Evolutionary conservation across 2,329 filamentous ascomycete species (phyloP).

Genomic region (Pochonia chlamydosporia): DNA sequence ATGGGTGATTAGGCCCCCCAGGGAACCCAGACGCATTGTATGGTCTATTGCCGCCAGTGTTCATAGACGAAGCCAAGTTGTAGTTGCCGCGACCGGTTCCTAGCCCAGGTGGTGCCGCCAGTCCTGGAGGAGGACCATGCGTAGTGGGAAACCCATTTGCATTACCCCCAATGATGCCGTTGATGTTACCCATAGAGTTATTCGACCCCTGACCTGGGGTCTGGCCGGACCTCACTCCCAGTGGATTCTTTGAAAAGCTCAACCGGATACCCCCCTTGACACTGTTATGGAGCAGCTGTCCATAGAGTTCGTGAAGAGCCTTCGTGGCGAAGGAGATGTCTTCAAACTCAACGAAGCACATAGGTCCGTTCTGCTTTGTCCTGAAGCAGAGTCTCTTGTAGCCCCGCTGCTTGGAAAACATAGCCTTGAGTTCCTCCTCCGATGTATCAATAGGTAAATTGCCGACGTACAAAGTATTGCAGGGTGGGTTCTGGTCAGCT

Average conservation of each 20-base stretch:
- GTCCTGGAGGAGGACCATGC: slow-evolving; percentile 75
- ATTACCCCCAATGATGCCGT: slow-evolving; percentile 45
- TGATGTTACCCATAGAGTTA: slow-evolving; percentile 47
- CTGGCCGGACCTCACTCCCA: slow-evolving; percentile 82
- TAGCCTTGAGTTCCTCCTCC: slow-evolving; percentile 88
- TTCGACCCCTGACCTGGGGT: slow-evolving; percentile 36
- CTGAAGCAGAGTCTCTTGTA: slow-evolving; percentile 95
- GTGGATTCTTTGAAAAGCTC: slow-evolving; percentile 95
- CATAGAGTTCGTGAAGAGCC: slow-evolving; percentile 83
- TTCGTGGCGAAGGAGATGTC: slow-evolving; percentile 89
- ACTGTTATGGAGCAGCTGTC: slow-evolving; percentile 80
- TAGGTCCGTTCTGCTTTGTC: slow-evolving; percentile 90
- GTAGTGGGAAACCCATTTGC: slow-evolving; percentile 59
- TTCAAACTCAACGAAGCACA: slow-evolving; percentile 99
- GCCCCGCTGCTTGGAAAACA: slow-evolving; percentile 89
- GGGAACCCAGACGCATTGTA: slow-evolving; percentile 14
- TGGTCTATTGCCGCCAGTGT: slow-evolving; percentile 11
- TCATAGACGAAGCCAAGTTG: slow-evolving; percentile 16
- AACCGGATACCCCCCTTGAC: slow-evolving; percentile 91
- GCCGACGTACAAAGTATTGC: slow-evolving; percentile 97
- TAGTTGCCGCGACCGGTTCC: slow-evolving; percentile 24
- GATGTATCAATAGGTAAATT: slow-evolving; percentile 89
- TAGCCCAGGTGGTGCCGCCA: slow-evolving; percentile 69
- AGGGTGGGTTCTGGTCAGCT: slow-evolving; percentile 92
- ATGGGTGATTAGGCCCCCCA: slow-evolving; percentile 14